phyloP scores from a whole-genome alignment of 106 monocot genomes.

The Gastrodia elata region DNA sequence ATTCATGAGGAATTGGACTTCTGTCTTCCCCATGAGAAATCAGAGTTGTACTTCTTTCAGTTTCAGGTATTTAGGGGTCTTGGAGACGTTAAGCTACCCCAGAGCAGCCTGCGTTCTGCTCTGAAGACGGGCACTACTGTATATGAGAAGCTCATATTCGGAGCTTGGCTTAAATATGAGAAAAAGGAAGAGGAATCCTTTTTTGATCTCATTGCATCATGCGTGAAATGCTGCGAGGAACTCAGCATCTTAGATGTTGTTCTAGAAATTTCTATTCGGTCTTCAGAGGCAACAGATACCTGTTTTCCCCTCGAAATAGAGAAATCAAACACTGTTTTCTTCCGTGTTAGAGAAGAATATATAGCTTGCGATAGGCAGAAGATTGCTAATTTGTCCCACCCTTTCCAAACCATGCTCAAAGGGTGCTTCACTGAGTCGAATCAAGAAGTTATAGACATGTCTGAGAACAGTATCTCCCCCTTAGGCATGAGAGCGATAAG shows the following conservation, averaged over 20 bases:
- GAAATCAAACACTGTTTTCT: slow-evolving; percentile 34
- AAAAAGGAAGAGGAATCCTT: slow-evolving; percentile 75
- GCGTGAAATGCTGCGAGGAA: slow-evolving; percentile 70
- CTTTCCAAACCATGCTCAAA: slow-evolving; percentile 87
- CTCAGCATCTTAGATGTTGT: slow-evolving; percentile 49
- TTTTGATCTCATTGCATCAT: slow-evolving; percentile 77
- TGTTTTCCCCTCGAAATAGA: slow-evolving; percentile 3
- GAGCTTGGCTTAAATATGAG: slow-evolving; percentile 86
- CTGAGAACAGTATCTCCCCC: slow-evolving; percentile 79
- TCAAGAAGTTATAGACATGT: slow-evolving; percentile 76
- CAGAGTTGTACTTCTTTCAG: slow-evolving; percentile 79
- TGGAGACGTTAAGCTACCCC: slow-evolving; percentile 78
- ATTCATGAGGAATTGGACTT: slow-evolving; percentile 91
- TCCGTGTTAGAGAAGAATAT: slow-evolving; percentile 56
- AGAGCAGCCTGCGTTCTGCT: slow-evolving; percentile 78
- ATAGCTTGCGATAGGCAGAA: slow-evolving; percentile 62
- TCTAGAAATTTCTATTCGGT: slow-evolving; percentile 32
- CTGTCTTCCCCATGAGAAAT: slow-evolving; percentile 37
- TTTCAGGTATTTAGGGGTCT: slow-evolving; percentile 87
- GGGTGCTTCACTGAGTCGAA: slow-evolving; percentile 82
- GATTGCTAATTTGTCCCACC: slow-evolving; percentile 70
- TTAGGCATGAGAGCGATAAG: slow-evolving; percentile 58
- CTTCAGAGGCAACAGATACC: slow-evolving; percentile 2
- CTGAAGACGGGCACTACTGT: slow-evolving; percentile 48
- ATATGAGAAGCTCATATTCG: slow-evolving; percentile 73